Evolutionary conservation across 176 grass and related monocot genomes (phyloP), one percentile per base, ranked within the genome.

Genomic region (Eremochloa ophiuroides): DNA sequence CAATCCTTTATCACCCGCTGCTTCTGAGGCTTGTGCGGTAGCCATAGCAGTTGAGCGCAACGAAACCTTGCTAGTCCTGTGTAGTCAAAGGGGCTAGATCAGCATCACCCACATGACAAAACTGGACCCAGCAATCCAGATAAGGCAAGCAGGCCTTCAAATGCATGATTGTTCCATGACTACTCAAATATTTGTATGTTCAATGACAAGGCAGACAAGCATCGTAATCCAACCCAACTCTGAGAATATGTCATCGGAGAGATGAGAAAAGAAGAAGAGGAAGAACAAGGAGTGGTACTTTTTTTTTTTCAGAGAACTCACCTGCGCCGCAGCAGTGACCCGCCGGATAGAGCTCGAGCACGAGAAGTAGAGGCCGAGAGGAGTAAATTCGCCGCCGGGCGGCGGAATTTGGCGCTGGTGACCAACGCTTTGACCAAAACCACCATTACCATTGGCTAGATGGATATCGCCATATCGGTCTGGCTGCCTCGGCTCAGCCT

Each of bases 1-100:
- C 74, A 84, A 78, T 56, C 79, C 90, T 80, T 97, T 91, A 35
- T 79, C 83, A 20, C 77, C 22, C 8, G 50, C 78, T 58, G 65
- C 18, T 17, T 80, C 39, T 26, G 79, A 62, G 64, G 71, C 40
- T 85, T 85, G 62, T 59, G 62, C 7, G 23, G 87, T 20, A 34
- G 82, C 70, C 87, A 89, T 89, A 20, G 63, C 76, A 69, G 33
- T 46, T 18, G 69, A 61, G 40, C 12, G 23, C n/a, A 27, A 44
- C 30, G 39, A 80, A 30, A 33, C 13, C 76, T 69, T 85, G 82
- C 8, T 69, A 69, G 58, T 68, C 34, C 69, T 84, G 76, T 80
- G 76, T 22, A 71, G 55, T 85, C 20, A 76, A 85, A 55, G 41
- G 70, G 42, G 42, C 63, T 14, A 76, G 31, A 75, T 75, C 51